A percentile compares a stretch with the other conserved stretches of the same genome.
Evolutionary conservation across 225 moss, liverwort and hornwort species (phyloP).

Genomic region (Physcomitrellopsis africana): DNA sequence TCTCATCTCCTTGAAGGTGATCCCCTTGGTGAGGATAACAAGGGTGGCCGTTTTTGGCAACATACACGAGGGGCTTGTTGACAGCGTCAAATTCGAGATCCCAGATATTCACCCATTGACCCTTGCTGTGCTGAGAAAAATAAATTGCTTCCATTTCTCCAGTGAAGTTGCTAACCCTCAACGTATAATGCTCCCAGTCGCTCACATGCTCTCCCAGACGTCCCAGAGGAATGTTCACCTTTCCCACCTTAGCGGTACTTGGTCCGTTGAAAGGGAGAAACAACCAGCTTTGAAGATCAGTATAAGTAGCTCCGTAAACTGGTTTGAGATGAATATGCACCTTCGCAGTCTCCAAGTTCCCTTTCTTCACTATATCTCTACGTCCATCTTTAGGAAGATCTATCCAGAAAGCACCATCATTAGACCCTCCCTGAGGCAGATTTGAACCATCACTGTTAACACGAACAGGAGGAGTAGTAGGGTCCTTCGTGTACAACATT

Average conservation of each 20-base stretch:
- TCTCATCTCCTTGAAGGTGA: conserved; percentile 80
- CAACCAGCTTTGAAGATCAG: conserved; percentile 76
- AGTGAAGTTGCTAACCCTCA: conserved; percentile 79
- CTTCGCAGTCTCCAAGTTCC: conserved; percentile 56
- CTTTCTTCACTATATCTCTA: conserved; percentile 60
- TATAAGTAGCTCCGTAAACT: conserved; percentile 69
- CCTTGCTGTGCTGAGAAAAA: conserved; percentile 75
- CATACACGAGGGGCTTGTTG: conserved; percentile 66
- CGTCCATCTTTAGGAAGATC: conserved; percentile 63
- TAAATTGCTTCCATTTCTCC: conserved; percentile 72
- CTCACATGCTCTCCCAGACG: conserved; percentile 77
- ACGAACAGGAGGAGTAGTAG: conserved; percentile 39
- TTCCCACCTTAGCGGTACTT: conserved; percentile 57
- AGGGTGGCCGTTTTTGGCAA: conserved; percentile 74
- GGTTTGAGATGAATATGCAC: conserved; percentile 76
- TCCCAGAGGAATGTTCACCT: conserved; percentile 66
- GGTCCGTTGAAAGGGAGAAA: conserved; percentile 82
- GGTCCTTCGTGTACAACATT: conserved; percentile 45
- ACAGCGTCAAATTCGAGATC: conserved; percentile 64
- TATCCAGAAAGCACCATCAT: conserved; percentile 68
- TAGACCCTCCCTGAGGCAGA: conserved; percentile 66
- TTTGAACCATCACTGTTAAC: conserved; percentile 64
- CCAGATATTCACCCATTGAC: conserved; percentile 65
- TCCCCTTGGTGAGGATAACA: conserved; percentile 66
- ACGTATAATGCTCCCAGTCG: conserved; percentile 89